Evolutionary conservation across 2,329 filamentous ascomycete species (phyloP).

Genomic region (Penicillium capsulatum): DNA sequence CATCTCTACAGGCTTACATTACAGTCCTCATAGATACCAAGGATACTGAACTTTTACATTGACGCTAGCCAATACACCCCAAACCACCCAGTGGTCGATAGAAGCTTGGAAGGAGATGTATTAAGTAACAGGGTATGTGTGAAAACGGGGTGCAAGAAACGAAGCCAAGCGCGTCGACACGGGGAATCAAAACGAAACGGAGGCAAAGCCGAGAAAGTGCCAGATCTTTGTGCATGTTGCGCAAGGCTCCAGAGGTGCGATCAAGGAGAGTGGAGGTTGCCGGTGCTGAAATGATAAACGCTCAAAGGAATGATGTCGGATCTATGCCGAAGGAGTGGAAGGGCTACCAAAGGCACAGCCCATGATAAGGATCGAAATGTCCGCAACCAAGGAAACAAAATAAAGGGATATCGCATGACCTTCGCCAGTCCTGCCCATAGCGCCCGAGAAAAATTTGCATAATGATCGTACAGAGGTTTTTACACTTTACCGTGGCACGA

Average conservation of each 20-base stretch:
- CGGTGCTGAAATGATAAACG: slow-evolving; percentile 16
- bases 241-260: slow-evolving; percentile 11
- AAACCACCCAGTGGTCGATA: not conserved
- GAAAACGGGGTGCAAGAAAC: not conserved
- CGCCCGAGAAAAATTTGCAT: slow-evolving; percentile 32
- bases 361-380: slow-evolving; percentile 10
- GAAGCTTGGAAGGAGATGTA: slow-evolving; percentile 3
- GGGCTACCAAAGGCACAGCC: slow-evolving; percentile 9
- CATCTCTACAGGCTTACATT: too few relatives aligned
- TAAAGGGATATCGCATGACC: slow-evolving; percentile 16
- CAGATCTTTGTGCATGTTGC: slow-evolving; percentile 9
- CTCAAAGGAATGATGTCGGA: slow-evolving; percentile 9
- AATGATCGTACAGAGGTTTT: slow-evolving; percentile 34
- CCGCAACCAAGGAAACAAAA: slow-evolving; percentile 18
- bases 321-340: slow-evolving; percentile 2
- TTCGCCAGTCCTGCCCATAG: slow-evolving; percentile 27
- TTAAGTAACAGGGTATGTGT: slow-evolving; percentile 17
- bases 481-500: slow-evolving; percentile 17
- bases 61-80: slow-evolving; percentile 1
- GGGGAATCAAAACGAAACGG: slow-evolving; percentile 21
- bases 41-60: not conserved
- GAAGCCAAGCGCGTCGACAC: slow-evolving; percentile 11
- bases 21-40: not conserved
- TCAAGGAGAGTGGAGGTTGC: slow-evolving; percentile 20
- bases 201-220: slow-evolving; percentile 5